Conservation (phyloP, 371 early-diverging fungal genomes). For the Mucor sp. region DNA sequence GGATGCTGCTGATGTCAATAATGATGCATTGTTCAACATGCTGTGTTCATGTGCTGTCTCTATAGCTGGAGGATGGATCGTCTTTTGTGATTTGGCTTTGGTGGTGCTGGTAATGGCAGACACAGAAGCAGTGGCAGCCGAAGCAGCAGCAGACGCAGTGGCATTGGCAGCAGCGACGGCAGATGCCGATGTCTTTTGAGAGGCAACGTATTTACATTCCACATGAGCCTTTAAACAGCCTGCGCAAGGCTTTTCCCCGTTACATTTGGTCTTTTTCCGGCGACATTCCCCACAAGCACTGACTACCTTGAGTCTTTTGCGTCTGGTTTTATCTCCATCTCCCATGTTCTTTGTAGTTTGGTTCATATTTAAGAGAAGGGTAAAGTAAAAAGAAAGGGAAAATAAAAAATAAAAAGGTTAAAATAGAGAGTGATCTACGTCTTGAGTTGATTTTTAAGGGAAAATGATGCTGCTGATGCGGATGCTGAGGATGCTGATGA, state of each 20-base stretch:
- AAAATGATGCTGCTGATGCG: too few species aligned
- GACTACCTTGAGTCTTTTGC: constrained; percentile 38
- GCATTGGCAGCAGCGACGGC: neutral
- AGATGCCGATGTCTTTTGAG: neutral
- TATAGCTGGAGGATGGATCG: neutral
- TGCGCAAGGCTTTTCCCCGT: constrained; percentile 34
- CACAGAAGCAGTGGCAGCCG: neutral
- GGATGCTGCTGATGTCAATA: neutral
- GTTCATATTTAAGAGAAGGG: neutral
- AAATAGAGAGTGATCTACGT: neutral
- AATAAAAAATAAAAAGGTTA: neutral
- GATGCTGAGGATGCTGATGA: too few species aligned
- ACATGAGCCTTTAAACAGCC: constrained; percentile 34
- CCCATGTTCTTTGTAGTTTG: neutral
- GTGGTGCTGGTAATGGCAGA: neutral
- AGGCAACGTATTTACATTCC: constrained; percentile 27
- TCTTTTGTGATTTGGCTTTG: neutral
- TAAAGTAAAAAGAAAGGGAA: neutral
- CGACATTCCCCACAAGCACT: constrained; percentile 38
- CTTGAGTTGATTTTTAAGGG: neutral
- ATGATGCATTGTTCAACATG: neutral
- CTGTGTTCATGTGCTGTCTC: constrained; percentile 19
- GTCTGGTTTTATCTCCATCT: constrained; percentile 24
- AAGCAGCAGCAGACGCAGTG: neutral
- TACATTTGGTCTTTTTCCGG: constrained; percentile 39